Evolutionary conservation across 2,329 filamentous ascomycete species (phyloP).

Genomic region (Colletotrichum costaricense): DNA sequence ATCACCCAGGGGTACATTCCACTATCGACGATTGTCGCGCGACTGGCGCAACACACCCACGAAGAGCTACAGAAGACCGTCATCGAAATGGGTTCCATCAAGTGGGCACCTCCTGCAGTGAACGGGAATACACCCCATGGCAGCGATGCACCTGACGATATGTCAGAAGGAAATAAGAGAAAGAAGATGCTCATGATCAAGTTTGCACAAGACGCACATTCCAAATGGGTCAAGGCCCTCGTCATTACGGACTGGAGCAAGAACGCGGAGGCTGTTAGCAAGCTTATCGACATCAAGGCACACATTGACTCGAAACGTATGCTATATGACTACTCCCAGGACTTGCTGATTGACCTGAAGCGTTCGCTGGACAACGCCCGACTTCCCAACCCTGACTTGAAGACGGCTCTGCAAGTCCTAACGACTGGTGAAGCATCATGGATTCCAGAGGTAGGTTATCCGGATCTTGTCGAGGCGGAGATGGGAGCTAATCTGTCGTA

Average conservation of each 20-base stretch:
- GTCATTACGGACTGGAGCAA: constrained; percentile 93
- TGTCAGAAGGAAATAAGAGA: constrained; percentile 72
- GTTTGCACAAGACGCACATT: constrained; percentile 83
- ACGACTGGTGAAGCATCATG: constrained; percentile 81
- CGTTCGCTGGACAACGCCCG: constrained; percentile 77
- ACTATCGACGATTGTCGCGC: constrained; percentile 78
- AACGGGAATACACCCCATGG: constrained; percentile 62
- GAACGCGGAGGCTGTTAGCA: constrained; percentile 81
- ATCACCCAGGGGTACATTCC: constrained; percentile 82
- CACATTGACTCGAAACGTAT: constrained; percentile 75
- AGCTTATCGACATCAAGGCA: constrained; percentile 86
- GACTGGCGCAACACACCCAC: constrained; percentile 86
- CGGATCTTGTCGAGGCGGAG: background rate
- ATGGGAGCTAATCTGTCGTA: constrained; percentile 44
- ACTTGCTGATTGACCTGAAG: constrained; percentile 78
- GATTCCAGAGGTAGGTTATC: constrained; percentile 77
- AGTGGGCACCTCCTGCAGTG: constrained; percentile 60
- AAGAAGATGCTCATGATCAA: constrained; percentile 83
- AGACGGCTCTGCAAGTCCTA: constrained; percentile 87
- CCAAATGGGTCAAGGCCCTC: constrained; percentile 91
- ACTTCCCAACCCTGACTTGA: constrained; percentile 89
- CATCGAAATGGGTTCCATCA: constrained; percentile 75
- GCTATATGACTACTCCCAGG: constrained; percentile 69
- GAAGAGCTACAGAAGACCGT: constrained; percentile 80
- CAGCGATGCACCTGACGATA: constrained; percentile 61